A percentile compares a stretch with the other conserved stretches of the same genome.
phyloP scores from a whole-genome alignment of 192 early-diverging fungal genomes.

The Spinellus fusiger region DNA sequence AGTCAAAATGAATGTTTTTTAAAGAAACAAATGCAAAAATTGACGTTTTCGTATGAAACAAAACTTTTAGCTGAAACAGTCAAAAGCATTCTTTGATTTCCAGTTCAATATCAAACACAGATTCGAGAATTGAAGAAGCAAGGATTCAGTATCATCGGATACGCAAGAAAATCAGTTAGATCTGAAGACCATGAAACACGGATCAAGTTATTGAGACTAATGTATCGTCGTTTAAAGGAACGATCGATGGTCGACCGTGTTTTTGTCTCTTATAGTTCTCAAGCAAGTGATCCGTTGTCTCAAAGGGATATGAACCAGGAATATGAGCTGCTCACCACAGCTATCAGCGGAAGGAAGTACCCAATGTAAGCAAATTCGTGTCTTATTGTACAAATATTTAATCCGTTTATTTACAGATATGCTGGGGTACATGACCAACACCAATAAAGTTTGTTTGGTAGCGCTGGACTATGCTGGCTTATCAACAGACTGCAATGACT shows the following conservation, averaged over 20 bases:
- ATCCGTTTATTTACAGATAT: background rate
- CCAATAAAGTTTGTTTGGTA: constrained; percentile 10
- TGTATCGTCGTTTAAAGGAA: constrained; percentile 1
- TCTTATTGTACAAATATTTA: background rate
- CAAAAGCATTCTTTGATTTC: background rate
- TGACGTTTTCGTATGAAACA: background rate
- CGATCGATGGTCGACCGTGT: constrained; percentile 1
- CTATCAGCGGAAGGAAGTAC: constrained; percentile 2
- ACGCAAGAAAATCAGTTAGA: background rate
- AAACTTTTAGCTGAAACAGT: background rate
- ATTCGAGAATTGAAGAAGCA: background rate
- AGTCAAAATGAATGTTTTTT: background rate
- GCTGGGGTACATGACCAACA: constrained; percentile 7
- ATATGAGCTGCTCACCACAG: constrained; percentile 5
- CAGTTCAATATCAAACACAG: background rate
- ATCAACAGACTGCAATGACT: constrained; percentile 11
- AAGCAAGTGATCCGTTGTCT: constrained; percentile 1
- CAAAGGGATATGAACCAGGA: constrained; percentile 1
- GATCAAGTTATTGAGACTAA: constrained; percentile 2
- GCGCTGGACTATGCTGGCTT: constrained; percentile 9
- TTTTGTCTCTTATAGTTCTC: constrained; percentile 4
- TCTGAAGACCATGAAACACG: background rate
- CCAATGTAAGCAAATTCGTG: constrained; percentile 1
- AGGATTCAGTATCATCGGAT: background rate
- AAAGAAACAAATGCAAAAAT: background rate